Evolutionary conservation across 768 basidiomycete genomes (phyloP).

Genomic region (Leucocoprinus leucothites): DNA sequence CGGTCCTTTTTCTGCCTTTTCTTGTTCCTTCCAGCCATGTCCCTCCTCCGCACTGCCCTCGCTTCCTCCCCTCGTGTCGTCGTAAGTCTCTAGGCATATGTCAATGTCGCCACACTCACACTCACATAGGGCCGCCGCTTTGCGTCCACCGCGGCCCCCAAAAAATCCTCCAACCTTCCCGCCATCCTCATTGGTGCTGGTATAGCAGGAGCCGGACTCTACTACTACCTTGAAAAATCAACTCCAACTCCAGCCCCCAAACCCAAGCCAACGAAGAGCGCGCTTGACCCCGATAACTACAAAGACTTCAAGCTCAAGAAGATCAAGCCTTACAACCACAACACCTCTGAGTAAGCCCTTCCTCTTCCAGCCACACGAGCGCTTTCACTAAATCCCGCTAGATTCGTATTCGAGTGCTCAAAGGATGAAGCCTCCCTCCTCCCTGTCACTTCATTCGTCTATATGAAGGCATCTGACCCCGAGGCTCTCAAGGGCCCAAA

Average conservation of each 20-base stretch:
- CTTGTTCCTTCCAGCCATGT: constrained; percentile 31
- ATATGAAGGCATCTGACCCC: constrained; percentile 72
- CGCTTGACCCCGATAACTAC: constrained; percentile 73
- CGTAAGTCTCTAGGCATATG: constrained; percentile 25
- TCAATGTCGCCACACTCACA: constrained; percentile 1
- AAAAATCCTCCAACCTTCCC: constrained; percentile 48
- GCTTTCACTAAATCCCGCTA: constrained; percentile 22
- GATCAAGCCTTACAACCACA: constrained; percentile 89
- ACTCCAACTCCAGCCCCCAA: constrained; percentile 18
- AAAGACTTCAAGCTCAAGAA: constrained; percentile 81
- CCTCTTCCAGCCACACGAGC: not conserved
- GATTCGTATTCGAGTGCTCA: constrained; percentile 80
- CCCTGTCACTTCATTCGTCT: constrained; percentile 74
- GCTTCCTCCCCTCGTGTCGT: constrained; percentile 39
- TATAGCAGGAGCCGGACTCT: constrained; percentile 38
- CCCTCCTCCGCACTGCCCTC: constrained; percentile 31
- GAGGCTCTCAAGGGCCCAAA: constrained; percentile 66
- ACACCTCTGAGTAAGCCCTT: constrained; percentile 66
- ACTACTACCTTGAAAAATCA: constrained; percentile 47
- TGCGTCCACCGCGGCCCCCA: constrained; percentile 37
- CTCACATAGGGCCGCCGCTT: constrained; percentile 27
- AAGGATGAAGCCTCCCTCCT: constrained; percentile 75
- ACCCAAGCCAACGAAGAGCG: constrained; percentile 56
- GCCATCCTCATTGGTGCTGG: constrained; percentile 48
- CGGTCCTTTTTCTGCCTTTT: not conserved